Evolutionary conservation across 2,329 filamentous ascomycete species (phyloP).

Genomic region (Blastomyces emzantsi): DNA sequence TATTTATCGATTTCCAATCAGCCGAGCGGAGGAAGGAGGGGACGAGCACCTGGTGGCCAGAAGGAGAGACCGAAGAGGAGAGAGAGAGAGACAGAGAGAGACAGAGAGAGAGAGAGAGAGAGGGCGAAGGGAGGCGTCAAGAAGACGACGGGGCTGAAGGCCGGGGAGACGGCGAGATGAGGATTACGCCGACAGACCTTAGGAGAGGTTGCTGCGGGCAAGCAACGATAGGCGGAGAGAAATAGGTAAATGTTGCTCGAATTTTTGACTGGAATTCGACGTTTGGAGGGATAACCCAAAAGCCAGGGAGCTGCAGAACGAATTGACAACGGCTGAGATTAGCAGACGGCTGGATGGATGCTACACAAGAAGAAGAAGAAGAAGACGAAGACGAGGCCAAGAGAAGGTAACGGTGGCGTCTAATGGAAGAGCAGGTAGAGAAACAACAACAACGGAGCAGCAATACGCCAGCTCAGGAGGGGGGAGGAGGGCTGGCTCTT

Average conservation of each 20-base stretch:
- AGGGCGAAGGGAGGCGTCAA: neutral
- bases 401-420: neutral
- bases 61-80: slow-evolving; percentile 3
- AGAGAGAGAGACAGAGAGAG: neutral
- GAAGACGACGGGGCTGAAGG: neutral
- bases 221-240: neutral
- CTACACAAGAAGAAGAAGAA: neutral
- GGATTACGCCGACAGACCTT: neutral
- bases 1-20: slow-evolving; percentile 2
- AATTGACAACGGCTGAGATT: neutral
- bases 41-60: slow-evolving; percentile 4
- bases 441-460: neutral
- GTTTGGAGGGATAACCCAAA: neutral
- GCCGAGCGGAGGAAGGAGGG: slow-evolving; percentile 3
- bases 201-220: neutral
- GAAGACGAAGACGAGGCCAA: neutral
- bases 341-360: neutral
- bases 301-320: slow-evolving; percentile 1
- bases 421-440: neutral
- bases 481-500: neutral
- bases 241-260: neutral
- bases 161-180: neutral
- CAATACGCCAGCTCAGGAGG: neutral
- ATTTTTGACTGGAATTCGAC: neutral
- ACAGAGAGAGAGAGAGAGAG: neutral